Conservation (phyloP, 495 filamentous ascomycete genomes). For the Podospora conica region DNA sequence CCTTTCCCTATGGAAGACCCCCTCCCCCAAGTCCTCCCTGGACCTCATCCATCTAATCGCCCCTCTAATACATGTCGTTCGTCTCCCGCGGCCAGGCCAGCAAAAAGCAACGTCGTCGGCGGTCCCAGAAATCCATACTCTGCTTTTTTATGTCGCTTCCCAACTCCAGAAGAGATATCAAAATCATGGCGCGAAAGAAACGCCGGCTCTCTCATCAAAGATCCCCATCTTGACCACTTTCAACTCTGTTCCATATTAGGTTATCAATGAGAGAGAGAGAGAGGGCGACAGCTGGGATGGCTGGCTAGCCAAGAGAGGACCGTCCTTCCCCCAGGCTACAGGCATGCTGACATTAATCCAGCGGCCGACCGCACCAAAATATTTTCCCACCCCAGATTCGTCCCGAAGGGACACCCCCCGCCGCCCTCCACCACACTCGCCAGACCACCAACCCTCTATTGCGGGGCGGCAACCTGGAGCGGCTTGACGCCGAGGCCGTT, state of each 20-base stretch:
- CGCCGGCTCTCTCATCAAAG: background rate
- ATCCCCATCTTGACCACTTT: background rate
- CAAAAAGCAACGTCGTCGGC: background rate
- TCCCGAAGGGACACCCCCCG: background rate
- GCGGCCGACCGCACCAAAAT: background rate
- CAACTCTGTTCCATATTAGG: background rate
- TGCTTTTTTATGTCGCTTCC: background rate
- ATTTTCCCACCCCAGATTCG: background rate
- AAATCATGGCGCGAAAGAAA: background rate
- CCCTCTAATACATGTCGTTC: background rate
- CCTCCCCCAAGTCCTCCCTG: background rate
- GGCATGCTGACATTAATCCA: background rate
- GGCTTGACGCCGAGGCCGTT: slow-evolving; percentile 69
- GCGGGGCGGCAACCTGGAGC: slow-evolving; percentile 16
- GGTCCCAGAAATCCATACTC: background rate
- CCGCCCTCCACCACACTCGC: background rate
- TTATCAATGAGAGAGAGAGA: background rate
- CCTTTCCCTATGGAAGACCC: background rate
- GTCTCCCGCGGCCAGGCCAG: background rate
- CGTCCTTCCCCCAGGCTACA: background rate
- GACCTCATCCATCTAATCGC: background rate
- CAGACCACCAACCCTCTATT: background rate
- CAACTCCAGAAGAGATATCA: background rate
- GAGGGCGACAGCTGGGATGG: background rate
- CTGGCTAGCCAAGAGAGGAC: background rate